Conservation (phyloP, 116 monocot genomes). For the Zostera marina region DNA sequence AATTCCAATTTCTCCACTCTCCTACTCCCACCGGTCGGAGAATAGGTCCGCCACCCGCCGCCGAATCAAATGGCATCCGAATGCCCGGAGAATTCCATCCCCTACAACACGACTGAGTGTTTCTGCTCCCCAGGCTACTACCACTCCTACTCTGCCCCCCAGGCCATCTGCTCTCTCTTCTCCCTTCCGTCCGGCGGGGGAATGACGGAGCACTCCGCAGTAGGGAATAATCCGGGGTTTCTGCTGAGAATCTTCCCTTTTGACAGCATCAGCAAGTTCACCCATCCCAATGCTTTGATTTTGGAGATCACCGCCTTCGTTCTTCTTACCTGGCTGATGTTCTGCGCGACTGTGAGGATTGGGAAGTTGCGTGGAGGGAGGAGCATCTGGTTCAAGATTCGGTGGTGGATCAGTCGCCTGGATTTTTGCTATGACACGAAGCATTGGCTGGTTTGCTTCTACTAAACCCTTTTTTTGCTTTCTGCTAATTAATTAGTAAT, state of each 20-base stretch:
- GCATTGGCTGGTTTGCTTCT: slow-evolving; percentile 55
- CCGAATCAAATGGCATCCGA: not conserved
- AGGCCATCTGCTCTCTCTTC: slow-evolving; percentile 24
- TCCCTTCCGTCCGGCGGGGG: slow-evolving; percentile 8
- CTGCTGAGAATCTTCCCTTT: slow-evolving; percentile 44
- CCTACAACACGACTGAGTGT: slow-evolving; percentile 19
- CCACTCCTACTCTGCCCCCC: slow-evolving; percentile 2
- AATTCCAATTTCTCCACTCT: no score
- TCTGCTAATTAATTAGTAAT: not conserved
- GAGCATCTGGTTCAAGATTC: slow-evolving; percentile 37
- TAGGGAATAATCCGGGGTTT: slow-evolving; percentile 24
- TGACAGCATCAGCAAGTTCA: slow-evolving; percentile 43
- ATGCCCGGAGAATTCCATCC: slow-evolving; percentile 29
- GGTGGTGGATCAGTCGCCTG: slow-evolving; percentile 74
- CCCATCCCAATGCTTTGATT: slow-evolving; percentile 68
- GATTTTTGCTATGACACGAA: slow-evolving; percentile 43
- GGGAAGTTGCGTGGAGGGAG: slow-evolving; percentile 15
- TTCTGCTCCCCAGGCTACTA: slow-evolving; percentile 66
- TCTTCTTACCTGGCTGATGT: slow-evolving; percentile 45
- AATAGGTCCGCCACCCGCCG: not conserved
- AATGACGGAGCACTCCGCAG: slow-evolving; percentile 36
- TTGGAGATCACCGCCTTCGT: slow-evolving; percentile 37
- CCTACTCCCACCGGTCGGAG: no score
- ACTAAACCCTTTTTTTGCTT: not conserved
- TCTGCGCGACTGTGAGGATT: slow-evolving; percentile 33